Conservation (phyloP, 495 filamentous ascomycete genomes). For the Aspergillus sclerotiicarbonarius region DNA sequence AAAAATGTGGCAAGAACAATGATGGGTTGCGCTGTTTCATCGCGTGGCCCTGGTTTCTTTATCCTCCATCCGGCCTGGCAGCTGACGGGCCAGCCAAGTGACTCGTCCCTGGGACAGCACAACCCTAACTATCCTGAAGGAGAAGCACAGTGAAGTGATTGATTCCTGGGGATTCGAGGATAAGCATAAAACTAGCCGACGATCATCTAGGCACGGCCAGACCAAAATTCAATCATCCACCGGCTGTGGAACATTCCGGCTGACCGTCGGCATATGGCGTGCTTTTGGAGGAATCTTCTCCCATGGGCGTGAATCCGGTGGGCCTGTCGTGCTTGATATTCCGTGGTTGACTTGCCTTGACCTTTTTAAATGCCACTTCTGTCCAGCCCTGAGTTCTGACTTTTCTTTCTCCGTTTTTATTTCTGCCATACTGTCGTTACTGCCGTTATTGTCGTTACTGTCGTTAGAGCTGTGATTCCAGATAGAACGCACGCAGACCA, state of each 20-base stretch:
- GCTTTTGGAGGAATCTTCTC: conserved; percentile 17
- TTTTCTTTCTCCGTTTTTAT: background rate
- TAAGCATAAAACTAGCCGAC: conserved; percentile 7
- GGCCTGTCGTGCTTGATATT: background rate
- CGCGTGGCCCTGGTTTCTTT: background rate
- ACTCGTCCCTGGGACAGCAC: background rate
- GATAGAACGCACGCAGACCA: background rate
- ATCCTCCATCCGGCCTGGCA: no score
- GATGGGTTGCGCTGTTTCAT: background rate
- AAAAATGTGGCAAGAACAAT: background rate
- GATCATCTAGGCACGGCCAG: background rate
- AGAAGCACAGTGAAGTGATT: no score
- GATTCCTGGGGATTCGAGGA: background rate
- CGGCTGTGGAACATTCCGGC: conserved; percentile 6
- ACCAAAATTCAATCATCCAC: background rate
- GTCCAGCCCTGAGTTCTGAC: background rate
- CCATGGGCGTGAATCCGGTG: conserved; percentile 5
- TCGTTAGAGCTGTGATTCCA: background rate
- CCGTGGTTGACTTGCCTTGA: background rate
- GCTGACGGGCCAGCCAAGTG: background rate
- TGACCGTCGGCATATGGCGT: conserved; percentile 20
- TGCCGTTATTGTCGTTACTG: background rate
- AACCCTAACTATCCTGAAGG: no score
- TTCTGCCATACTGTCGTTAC: background rate
- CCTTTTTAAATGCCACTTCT: background rate